Percentiles rank a stretch among this genome's conserved stretches.
These are phyloP conservation scores for Lichtheimia ramosa DNA, from an alignment of 371 early-diverging fungal species.

Conservation along the genomic window DNA sequence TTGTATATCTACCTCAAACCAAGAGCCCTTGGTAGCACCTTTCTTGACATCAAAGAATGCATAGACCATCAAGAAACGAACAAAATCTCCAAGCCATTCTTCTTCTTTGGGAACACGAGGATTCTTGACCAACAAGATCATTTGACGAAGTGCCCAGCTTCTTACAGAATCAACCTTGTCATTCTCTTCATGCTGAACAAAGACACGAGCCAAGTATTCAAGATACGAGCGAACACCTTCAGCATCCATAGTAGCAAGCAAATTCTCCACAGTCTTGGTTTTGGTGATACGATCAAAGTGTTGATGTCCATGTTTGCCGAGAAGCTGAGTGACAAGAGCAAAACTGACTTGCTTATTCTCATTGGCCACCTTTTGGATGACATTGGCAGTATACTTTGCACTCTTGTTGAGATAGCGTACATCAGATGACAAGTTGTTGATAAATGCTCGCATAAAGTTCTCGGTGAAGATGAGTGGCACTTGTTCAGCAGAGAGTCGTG, in stretches of 20 bases:
- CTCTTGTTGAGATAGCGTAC: constrained; percentile 77
- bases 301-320: constrained; percentile 67
- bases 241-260: constrained; percentile 70
- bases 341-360: constrained; percentile 46
- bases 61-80: constrained; percentile 68
- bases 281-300: constrained; percentile 76
- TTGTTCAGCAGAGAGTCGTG: constrained; percentile 59
- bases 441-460: constrained; percentile 80
- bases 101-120: constrained; percentile 74
- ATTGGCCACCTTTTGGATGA: constrained; percentile 50
- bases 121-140: constrained; percentile 73
- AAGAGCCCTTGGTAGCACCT: constrained; percentile 27
- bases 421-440: constrained; percentile 77
- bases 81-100: constrained; percentile 62
- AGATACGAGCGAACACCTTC: constrained; percentile 72
- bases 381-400: constrained; percentile 66
- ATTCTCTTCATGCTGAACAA: constrained; percentile 45
- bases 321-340: constrained; percentile 69
- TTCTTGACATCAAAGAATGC: constrained; percentile 70
- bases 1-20: constrained; percentile 24
- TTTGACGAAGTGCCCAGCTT: constrained; percentile 80
- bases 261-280: constrained; percentile 75
- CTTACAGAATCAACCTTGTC: constrained; percentile 56
- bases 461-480: constrained; percentile 79
- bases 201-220: constrained; percentile 66